Base-by-base conservation (phyloP, 805 yeast species). In the Kodamaea kaohsiungensis region DNA sequence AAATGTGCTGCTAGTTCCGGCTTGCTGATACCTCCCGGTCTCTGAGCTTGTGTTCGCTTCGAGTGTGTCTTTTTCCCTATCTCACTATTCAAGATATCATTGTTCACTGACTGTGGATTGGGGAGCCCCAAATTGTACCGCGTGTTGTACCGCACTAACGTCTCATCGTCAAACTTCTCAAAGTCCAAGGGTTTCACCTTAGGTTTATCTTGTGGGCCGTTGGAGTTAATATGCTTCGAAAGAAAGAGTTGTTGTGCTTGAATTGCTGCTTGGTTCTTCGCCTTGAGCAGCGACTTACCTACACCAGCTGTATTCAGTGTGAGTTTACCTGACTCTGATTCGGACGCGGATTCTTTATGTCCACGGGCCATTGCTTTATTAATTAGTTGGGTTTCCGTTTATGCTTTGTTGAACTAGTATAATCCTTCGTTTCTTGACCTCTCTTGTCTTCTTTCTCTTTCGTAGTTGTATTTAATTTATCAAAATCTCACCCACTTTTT, bases 231-330 rank as follows among this genome's bases (percentile, higher is more conserved):
- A 66, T 88, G 90, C 56, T 83, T 83, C n/a, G 83, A 76, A 3
- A 86, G 71, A 46, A 79, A 81, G 58, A 86, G 88, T 55, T 85
- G 88, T 60, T 87, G 91, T 16, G 86, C 87, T 45, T 87, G 90
- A 43, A 83, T 85, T 1, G 84, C 80, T 2, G 83, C 81, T 30
- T 85, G 83, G 54, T 81, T 78, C 56, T 87, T 76, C 12, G 86
- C 83, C 60, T 85, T 84, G 25, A 84, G 76, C n/a, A 82, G 76
- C 0, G 83, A 75, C 53, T 86, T 71, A 4, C 53, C 54, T 39
- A 66, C 43, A 13, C 53, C 54, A 37, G 67, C 39, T 13, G 53
- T 22, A 7, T 40, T 37, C 22, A 37, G 35, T 9, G 46, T 40
- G 33, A 48, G 46, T 39, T 56, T 54, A 43, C 57, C 59, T 3